Evolutionary conservation across 208 protist species (phyloP), one percentile per base, ranked within the genome.

Genomic region (Acanthamoeba sp.): DNA sequence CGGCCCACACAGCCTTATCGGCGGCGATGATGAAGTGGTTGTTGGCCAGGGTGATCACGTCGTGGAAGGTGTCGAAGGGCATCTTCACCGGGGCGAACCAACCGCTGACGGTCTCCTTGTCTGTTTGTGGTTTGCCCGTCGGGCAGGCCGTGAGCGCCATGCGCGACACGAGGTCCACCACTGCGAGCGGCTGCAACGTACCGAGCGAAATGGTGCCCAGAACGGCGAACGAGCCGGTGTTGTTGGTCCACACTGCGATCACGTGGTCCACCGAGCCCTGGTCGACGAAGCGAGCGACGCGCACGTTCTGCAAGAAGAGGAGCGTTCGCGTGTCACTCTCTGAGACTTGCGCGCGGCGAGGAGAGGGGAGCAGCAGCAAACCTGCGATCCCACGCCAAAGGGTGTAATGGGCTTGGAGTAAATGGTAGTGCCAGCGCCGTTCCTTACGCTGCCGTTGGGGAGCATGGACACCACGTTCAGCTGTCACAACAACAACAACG

Each of bases 21-120:
- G 32, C 29, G 36, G 29, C 36, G 36, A 76, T 27, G n/a, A 76
- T 14, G 29, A 76, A 76, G 36, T 76, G 66, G 32, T 42, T 38
- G 66, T 38, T 76, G 32, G 66, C 3, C n/a, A 76, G 66, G 14
- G 66, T 76, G 66, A 76, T 76, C 24, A 76, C 9, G n/a, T 76
- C 66, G n/a, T 38, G 3, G 66, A 76, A 76, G n/a, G 9, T 38
- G 36, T 29, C 20, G 29, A 76, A 76, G 66, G 10, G 10, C 66
- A 76, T 76, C 66, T 29, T 38, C 10, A 42, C n/a, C 5, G 66
- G 16, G 5, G 66, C 2, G 66, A 38, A 76, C 66, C 66, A 76
- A 9, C 18, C 66, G 66, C 12, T 76, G 16, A 76, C 66, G 14
- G 29, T 38, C 66, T 34, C 9, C 66, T 76, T 29, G 66, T 76